Conservation (phyloP, 495 filamentous ascomycete species). For the Pyrenula aspistea region DNA sequence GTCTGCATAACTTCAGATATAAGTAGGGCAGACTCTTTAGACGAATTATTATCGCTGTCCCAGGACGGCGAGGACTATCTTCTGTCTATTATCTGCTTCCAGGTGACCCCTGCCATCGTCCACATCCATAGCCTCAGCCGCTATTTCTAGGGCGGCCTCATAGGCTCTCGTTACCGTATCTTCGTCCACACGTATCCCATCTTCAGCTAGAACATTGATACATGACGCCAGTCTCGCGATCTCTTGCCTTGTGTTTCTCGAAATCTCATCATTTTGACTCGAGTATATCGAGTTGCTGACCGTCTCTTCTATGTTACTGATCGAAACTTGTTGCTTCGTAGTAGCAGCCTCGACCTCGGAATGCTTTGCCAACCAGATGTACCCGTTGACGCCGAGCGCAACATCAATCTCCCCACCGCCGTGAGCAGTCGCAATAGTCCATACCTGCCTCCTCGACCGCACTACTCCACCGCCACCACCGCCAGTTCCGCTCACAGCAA, state of each 20-base stretch:
- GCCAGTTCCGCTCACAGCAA: constrained; percentile 67
- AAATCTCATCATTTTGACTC: constrained; percentile 79
- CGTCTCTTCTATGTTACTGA: constrained; percentile 76
- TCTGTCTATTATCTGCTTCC: background rate
- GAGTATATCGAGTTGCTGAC: constrained; percentile 68
- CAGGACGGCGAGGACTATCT: background rate
- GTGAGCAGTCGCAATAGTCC: constrained; percentile 56
- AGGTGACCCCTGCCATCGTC: constrained; percentile 4
- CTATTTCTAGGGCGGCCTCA: constrained; percentile 62
- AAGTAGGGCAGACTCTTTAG: too few relatives aligned
- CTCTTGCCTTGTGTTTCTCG: constrained; percentile 64
- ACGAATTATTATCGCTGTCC: background rate
- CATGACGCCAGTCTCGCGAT: constrained; percentile 73
- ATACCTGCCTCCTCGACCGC: constrained; percentile 70
- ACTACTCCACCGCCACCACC: constrained; percentile 72
- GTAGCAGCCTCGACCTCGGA: constrained; percentile 38
- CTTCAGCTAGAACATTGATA: constrained; percentile 67
- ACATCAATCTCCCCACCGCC: constrained; percentile 74
- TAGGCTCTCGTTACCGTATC: constrained; percentile 79
- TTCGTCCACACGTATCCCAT: constrained; percentile 79
- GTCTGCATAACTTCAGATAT: too few relatives aligned
- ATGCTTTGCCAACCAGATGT: constrained; percentile 85
- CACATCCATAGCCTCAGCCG: constrained; percentile 42
- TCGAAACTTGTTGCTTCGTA: constrained; percentile 38
- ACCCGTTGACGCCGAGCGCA: constrained; percentile 87